Base-by-base conservation (phyloP, 2,329 filamentous ascomycete species). In the Fusarium buxicola region DNA sequence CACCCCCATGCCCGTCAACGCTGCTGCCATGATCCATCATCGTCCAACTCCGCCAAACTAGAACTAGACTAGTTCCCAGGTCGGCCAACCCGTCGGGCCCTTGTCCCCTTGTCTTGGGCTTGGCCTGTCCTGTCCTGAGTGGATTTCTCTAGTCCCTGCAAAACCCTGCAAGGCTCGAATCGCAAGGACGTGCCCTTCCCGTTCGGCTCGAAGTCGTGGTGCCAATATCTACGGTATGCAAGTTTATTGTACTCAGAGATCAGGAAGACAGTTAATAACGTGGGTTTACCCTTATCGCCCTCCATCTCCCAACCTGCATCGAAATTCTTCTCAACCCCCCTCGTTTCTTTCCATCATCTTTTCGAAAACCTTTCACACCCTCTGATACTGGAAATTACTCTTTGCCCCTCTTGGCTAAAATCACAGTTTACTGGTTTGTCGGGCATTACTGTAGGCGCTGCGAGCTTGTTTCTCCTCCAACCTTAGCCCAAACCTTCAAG, bases 181-280 rank as follows among this genome's bases (percentile, higher is more conserved):
- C 41, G 54, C 60, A 58, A 59, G 63, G 63, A 66, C 63, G 63
- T 65, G 62, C 63, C 50, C 65, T 65, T 65, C 67, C 67, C 66
- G 67, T 57, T 58, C 49, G 55, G 48, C 58, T 57, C 41, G 62
- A 55, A 64, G 67, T 48, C 53, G 44, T 53, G 34, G 65, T 55
- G 58, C 52, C 34, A 51, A 52, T 40, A 54, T 38, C 49, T 54
- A 44, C 40, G 47, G 36, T 38, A 49, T 49, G 55, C 28, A 54
- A 60, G 58, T 58, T n/a, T n/a, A n/a, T n/a, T n/a, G n/a, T 59
- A 39, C 38, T 63, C 41, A 47, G 39, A 47, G 52, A 63, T 66
- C 58, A 56, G 54, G 45, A 66, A 59, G 50, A 66, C 58, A 65
- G 62, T 65, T 65, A 65, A 58, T 63, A 66, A 65, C 62, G 53